Conservation (phyloP, 257 asterid genomes). For the Salvia splendens region DNA sequence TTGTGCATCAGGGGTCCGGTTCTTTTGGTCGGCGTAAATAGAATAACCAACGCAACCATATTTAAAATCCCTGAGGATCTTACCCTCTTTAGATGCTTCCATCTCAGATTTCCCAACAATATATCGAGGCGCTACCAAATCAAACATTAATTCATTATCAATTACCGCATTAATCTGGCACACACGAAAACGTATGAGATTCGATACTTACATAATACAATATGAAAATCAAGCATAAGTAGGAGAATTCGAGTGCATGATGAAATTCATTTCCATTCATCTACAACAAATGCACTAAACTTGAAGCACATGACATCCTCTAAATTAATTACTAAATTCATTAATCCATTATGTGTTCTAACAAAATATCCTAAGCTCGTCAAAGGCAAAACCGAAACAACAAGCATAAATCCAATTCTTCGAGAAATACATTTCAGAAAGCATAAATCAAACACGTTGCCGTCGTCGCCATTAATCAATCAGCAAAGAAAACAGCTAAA, state of each 20-base stretch:
- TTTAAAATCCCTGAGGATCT: constrained; percentile 67
- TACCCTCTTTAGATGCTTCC: constrained; percentile 76
- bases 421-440: no score
- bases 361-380: neutral
- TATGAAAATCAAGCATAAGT: constrained; percentile 21
- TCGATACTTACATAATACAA: neutral
- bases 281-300: neutral
- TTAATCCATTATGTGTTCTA: neutral
- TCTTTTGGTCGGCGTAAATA: constrained; percentile 57
- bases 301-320: neutral
- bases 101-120: constrained; percentile 67
- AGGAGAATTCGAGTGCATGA: constrained; percentile 1
- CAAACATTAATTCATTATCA: constrained; percentile 36
- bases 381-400: neutral
- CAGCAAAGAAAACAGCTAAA: neutral
- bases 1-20: constrained; percentile 41
- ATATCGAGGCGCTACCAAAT: constrained; percentile 59
- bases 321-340: neutral
- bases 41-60: constrained; percentile 91
- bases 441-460: neutral
- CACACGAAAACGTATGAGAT: neutral
- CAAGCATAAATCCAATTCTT: neutral
- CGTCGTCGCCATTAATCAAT: neutral
- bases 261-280: constrained; percentile 11
- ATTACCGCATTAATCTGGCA: constrained; percentile 6